Evolutionary conservation across 352 stramenopile species (phyloP), one percentile per base, ranked within the genome.

Genomic region (Globisporangium parvum): DNA sequence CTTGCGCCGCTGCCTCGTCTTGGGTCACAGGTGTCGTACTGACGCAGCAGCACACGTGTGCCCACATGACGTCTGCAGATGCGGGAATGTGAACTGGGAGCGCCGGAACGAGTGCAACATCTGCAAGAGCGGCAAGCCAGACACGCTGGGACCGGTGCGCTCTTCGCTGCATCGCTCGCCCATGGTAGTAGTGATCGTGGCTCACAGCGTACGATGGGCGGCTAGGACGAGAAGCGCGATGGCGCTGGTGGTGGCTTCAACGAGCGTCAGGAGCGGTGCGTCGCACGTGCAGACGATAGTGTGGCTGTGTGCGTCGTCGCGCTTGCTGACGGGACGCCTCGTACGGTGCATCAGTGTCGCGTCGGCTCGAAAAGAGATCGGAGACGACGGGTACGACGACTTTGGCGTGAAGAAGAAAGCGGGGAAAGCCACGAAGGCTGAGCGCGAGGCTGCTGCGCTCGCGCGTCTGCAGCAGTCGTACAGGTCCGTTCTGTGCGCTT

Each of bases 31-130:
- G 17, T 45, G 14, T 24, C 14, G 8, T 35, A 20, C 14, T 45
- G 24, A 20, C 28, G 42, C 26, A 20, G 20, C 26, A 28, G 5
- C 26, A 28, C 5, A 28, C 26, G 21, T 17, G 28, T 50, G 17
- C 24, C 26, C 11, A 1, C 6, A 37, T 57, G 21, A 11, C 55
- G 20, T 53, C n/a, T 53, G 33, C 42, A 93, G 83, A 40, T 94
- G 85, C 55, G 85, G 85, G 24, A 94, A 94, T 44, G 71, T 93
- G 37, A 94, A 94, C 60, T 94, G 85, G 85, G 82, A 94, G 60
- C 80, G 85, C 47, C 77, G 85, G 0, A 72, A 68, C 26, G 85
- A 93, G 70, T 94, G 85, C 67, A 94, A 94, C 52, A 93, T 94
- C 56, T 94, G 85, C 73, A 93, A 94, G 51, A 82, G 67, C 55